Evolutionary conservation across 2,329 filamentous ascomycete genomes (phyloP).

Genomic region (Phialemonium atrogriseum): DNA sequence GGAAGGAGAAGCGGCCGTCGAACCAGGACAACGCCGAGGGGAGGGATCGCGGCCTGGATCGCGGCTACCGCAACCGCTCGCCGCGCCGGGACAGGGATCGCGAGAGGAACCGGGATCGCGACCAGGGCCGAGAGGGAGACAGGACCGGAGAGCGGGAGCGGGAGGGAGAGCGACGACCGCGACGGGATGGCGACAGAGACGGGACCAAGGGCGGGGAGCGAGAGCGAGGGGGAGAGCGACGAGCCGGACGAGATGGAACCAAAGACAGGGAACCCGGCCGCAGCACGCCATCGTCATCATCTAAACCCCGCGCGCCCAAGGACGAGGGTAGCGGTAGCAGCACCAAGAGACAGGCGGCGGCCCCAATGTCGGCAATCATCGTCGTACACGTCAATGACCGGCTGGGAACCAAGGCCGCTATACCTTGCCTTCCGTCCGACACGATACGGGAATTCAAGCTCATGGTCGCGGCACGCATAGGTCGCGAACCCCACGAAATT

Average conservation of each 20-base stretch:
- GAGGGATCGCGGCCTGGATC: conserved; percentile 12
- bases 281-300: conserved; percentile 17
- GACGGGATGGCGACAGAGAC: conserved; percentile 29
- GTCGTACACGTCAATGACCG: conserved; percentile 90
- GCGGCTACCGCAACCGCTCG: conserved; percentile 19
- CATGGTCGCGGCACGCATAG: conserved; percentile 82
- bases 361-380: conserved; percentile 70
- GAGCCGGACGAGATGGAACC: conserved; percentile 26
- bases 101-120: conserved; percentile 17
- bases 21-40: conserved; percentile 10
- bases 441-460: conserved; percentile 82
- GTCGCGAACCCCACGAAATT: conserved; percentile 83
- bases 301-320: conserved; percentile 27
- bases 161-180: conserved; percentile 52
- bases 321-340: conserved; percentile 22
- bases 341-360: conserved; percentile 17
- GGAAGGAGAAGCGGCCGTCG: conserved; percentile 18
- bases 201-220: not conserved
- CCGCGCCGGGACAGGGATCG: conserved; percentile 14
- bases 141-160: conserved; percentile 35
- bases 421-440: conserved; percentile 81
- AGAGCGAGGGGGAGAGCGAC: not conserved
- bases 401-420: conserved; percentile 90
- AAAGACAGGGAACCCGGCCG: conserved; percentile 13
- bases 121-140: conserved; percentile 19